A percentile compares a stretch with the other conserved stretches of the same genome.
Evolutionary conservation across 768 basidiomycete species (phyloP).

Genomic region (Lactarius evosmus): DNA sequence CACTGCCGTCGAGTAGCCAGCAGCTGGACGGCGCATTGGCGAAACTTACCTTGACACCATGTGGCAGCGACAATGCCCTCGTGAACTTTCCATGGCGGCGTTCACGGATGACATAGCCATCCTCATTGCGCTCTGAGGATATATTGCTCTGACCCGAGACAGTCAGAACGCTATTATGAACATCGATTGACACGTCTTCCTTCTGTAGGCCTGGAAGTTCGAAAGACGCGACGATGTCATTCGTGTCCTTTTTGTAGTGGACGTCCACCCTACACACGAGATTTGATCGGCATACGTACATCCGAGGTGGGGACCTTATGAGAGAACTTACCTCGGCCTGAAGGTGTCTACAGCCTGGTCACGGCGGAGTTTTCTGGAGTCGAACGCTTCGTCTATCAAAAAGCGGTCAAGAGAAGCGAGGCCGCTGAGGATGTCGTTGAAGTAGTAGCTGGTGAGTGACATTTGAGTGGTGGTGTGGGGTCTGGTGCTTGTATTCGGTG

Average conservation of each 20-base stretch:
- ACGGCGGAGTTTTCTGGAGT: neutral
- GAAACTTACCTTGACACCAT: constrained; percentile 32
- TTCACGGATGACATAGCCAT: constrained; percentile 37
- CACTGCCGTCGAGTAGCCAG: neutral
- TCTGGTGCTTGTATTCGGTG: neutral
- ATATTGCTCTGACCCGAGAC: constrained; percentile 47
- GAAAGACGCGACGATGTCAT: constrained; percentile 50
- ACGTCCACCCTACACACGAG: constrained; percentile 43
- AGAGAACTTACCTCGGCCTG: constrained; percentile 8
- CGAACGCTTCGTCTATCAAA: constrained; percentile 10
- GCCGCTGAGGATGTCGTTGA: neutral
- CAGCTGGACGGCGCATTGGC: neutral
- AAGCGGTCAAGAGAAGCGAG: constrained; percentile 7
- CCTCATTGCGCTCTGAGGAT: constrained; percentile 36
- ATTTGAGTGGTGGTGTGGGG: neutral
- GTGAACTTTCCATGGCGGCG: constrained; percentile 33
- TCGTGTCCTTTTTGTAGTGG: constrained; percentile 45
- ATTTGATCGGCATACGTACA: neutral
- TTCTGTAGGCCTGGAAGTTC: constrained; percentile 54
- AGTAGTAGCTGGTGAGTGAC: constrained; percentile 4
- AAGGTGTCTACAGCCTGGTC: neutral
- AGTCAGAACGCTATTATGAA: constrained; percentile 47
- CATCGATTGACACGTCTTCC: constrained; percentile 49
- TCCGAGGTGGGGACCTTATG: neutral
- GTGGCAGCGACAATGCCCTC: constrained; percentile 30